Base-by-base conservation (phyloP, 2,329 filamentous ascomycete species). In the Pseudogymnoascus sp. region DNA sequence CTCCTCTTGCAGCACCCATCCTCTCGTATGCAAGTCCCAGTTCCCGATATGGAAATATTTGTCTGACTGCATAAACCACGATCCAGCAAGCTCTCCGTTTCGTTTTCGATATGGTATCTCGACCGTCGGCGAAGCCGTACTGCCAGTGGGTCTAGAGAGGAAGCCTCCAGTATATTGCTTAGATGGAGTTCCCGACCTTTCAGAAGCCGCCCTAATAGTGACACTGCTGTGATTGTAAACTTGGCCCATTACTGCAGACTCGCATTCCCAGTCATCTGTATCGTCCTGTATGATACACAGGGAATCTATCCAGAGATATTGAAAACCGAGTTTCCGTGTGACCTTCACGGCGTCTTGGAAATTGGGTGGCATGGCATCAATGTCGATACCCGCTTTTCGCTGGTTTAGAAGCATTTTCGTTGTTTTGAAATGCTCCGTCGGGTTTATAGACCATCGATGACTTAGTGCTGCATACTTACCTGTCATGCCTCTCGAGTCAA, bases 221-320 rank as follows among this genome's bases (percentile, higher is more conserved):
- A 43, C 19, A 24, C 10, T 43, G 19, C 40, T 43, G 19, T 43
- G 7, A 43, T 43, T 43, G 35, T 67, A 70, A 4, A 69, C 61
- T 28, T 64, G 60, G 0, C 60, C 64, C 68, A 69, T 69, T 24
- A 56, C 31, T 14, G 63, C 60, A 3, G 65, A 62, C 38, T 70
- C 64, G 35, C 40, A 50, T 24, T 65, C 41, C 68, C 68, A 67
- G 43, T 69, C 68, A 38, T 64, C 61, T 10, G 16, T 12, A 37
- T 63, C 59, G 40, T 65, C 65, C 40, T 43, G 40, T 43, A 43
- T 24, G 19, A 43, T 43, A 43, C 40, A 43, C 40, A 43, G 40
- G 22, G 40, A 43, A 43, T 43, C 40, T 43, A 43, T 43, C 40
- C 40, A 43, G 10, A 43, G 40, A 43, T 43, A 43, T 22, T 43